phyloP scores from a whole-genome alignment of 2,329 filamentous ascomycete genomes.

The Xylariaceae sp. region DNA sequence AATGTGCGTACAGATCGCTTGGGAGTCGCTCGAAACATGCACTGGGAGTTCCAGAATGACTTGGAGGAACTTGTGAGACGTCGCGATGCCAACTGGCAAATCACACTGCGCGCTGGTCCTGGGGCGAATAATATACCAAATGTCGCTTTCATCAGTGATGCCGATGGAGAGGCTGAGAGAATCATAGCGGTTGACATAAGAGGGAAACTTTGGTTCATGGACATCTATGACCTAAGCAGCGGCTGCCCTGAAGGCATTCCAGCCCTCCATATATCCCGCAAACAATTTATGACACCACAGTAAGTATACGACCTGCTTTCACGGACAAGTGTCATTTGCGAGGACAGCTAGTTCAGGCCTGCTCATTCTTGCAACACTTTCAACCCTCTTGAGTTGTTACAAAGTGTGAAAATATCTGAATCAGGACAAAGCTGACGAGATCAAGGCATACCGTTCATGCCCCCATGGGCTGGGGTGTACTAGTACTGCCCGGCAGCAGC shows the following conservation, averaged over 20 bases:
- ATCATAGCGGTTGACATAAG: conserved; percentile 48
- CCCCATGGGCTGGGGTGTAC: conserved; percentile 44
- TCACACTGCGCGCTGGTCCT: conserved; percentile 39
- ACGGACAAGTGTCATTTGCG: too few relatives aligned
- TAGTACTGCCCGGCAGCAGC: conserved; percentile 39
- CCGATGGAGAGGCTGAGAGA: conserved; percentile 43
- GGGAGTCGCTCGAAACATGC: background rate
- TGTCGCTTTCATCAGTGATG: conserved; percentile 45
- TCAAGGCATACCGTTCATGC: background rate
- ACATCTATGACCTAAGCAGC: conserved; percentile 34
- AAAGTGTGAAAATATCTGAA: conserved; percentile 14
- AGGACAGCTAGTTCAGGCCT: too few relatives aligned
- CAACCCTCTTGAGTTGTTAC: too few relatives aligned
- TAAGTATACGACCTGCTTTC: too few relatives aligned
- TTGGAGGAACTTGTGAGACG: conserved; percentile 24
- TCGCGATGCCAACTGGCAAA: conserved; percentile 45
- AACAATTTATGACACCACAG: background rate
- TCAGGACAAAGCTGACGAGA: too few relatives aligned
- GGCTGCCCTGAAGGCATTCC: background rate
- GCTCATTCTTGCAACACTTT: too few relatives aligned
- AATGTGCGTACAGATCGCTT: background rate
- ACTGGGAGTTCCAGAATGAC: conserved; percentile 3
- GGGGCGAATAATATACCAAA: conserved; percentile 47
- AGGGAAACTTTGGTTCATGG: conserved; percentile 44
- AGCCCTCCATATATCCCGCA: background rate